These are phyloP conservation scores for Teratosphaeria gauchensis DNA, from an alignment of 2,329 filamentous ascomycete genomes.

Conservation along the genomic window DNA sequence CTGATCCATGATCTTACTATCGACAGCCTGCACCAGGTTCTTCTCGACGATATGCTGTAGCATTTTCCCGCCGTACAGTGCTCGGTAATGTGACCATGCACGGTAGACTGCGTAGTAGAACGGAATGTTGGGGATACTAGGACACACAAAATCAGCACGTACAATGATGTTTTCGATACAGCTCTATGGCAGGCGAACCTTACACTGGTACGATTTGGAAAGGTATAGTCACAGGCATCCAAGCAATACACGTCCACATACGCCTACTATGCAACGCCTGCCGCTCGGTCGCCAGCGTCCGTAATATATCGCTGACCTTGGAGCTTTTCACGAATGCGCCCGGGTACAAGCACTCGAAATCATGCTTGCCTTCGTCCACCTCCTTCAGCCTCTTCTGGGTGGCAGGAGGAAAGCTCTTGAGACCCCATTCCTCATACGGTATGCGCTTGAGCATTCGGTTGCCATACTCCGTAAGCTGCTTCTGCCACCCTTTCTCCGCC, in stretches of 20 bases:
- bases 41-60: constrained; percentile 71
- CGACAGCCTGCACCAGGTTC: constrained; percentile 55
- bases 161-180: background rate
- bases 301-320: constrained; percentile 53
- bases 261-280: constrained; percentile 66
- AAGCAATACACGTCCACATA: constrained; percentile 70
- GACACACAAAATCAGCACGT: constrained; percentile 6
- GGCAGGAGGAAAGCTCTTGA: constrained; percentile 86
- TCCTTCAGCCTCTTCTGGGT: constrained; percentile 56
- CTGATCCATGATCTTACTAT: constrained; percentile 61
- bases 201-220: constrained; percentile 80
- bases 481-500: constrained; percentile 65
- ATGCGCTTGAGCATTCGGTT: constrained; percentile 79
- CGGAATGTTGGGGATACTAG: constrained; percentile 79
- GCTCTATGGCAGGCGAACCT: constrained; percentile 25
- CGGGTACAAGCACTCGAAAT: constrained; percentile 39
- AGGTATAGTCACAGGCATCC: constrained; percentile 74
- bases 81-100: constrained; percentile 85
- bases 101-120: constrained; percentile 95
- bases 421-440: constrained; percentile 93
- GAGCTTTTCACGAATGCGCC: constrained; percentile 5
- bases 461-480: constrained; percentile 72
- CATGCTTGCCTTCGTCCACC: constrained; percentile 52
- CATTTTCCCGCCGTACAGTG: constrained; percentile 73
- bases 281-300: constrained; percentile 66